Evolutionary conservation across 176 grass and related monocot genomes (phyloP).

Genomic region (Carex littledalei): DNA sequence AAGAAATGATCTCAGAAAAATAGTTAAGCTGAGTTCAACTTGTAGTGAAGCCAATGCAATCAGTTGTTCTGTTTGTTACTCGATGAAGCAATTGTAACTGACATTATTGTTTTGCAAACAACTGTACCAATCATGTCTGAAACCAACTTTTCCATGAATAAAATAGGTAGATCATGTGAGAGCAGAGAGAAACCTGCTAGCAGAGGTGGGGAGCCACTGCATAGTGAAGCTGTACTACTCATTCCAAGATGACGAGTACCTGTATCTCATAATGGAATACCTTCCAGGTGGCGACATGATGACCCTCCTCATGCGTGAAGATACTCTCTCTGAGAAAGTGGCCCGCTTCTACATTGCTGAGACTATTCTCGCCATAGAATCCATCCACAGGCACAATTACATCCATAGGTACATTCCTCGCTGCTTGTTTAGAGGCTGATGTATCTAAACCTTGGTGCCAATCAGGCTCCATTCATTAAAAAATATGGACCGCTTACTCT

Average conservation of each 20-base stretch:
- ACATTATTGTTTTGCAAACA: background rate
- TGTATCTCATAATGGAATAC: slow-evolving; percentile 99
- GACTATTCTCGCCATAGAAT: slow-evolving; percentile 90
- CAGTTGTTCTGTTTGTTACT: background rate
- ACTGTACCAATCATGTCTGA: background rate
- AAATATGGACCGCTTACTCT: background rate
- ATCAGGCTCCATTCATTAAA: background rate
- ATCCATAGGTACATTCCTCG: slow-evolving; percentile 78
- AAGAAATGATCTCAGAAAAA: background rate
- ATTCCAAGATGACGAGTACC: slow-evolving; percentile 85
- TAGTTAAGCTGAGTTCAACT: background rate
- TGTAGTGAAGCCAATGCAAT: background rate
- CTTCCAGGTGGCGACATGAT: slow-evolving; percentile 97
- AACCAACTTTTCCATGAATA: background rate
- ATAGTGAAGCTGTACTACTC: slow-evolving; percentile 98
- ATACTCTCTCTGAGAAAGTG: slow-evolving; percentile 86
- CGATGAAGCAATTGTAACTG: background rate
- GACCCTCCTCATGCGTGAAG: slow-evolving; percentile 95
- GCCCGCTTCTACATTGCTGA: slow-evolving; percentile 93
- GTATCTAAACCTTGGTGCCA: background rate
- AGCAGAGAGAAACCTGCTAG: slow-evolving; percentile 97
- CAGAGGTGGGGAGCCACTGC: slow-evolving; percentile 93
- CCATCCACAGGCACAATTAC: slow-evolving; percentile 98
- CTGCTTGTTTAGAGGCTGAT: slow-evolving; percentile 11
- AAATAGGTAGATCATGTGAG: slow-evolving; percentile 95